A percentile compares a stretch with the other conserved stretches of the same genome.
Conservation (phyloP, 805 yeast species). For the Tetrapisispora pingtungensis region DNA sequence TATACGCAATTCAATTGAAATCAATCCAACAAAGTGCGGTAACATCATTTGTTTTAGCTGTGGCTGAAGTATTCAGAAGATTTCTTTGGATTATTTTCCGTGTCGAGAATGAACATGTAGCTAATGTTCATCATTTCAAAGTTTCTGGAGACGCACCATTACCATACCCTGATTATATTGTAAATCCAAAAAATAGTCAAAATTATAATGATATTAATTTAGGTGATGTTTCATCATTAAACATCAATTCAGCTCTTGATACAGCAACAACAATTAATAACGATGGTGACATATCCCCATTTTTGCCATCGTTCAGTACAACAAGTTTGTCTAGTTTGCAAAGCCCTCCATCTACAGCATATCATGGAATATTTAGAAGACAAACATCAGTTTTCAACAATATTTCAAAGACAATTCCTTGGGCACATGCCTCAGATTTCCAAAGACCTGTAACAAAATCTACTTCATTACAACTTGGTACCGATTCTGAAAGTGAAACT, state of each 20-base stretch:
- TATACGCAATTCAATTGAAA: slow-evolving; percentile 66
- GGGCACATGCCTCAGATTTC: slow-evolving; percentile 80
- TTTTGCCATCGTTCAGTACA: neutral
- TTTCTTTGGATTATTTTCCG: slow-evolving; percentile 86
- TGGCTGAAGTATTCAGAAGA: slow-evolving; percentile 74
- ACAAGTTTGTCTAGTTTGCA: neutral
- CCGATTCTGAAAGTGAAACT: slow-evolving; percentile 14
- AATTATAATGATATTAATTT: neutral
- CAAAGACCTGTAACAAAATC: slow-evolving; percentile 42
- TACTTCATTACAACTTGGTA: slow-evolving; percentile 13
- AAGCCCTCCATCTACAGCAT: slow-evolving; percentile 16
- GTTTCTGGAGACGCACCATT: slow-evolving; percentile 82
- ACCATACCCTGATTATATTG: slow-evolving; percentile 47
- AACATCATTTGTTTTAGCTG: slow-evolving; percentile 72
- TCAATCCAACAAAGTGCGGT: slow-evolving; percentile 82
- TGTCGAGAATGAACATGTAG: slow-evolving; percentile 92
- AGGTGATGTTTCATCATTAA: neutral
- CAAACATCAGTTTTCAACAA: slow-evolving; percentile 19
- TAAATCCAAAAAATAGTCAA: neutral
- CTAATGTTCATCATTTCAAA: slow-evolving; percentile 74
- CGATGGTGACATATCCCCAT: neutral
- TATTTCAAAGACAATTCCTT: slow-evolving; percentile 41
- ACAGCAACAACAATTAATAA: neutral
- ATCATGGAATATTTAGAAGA: slow-evolving; percentile 18
- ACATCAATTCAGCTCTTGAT: neutral